Evolutionary conservation across 1,284 basidiomycete genomes (phyloP), one percentile per base, ranked within the genome.

Genomic region (Agaricales sp.): DNA sequence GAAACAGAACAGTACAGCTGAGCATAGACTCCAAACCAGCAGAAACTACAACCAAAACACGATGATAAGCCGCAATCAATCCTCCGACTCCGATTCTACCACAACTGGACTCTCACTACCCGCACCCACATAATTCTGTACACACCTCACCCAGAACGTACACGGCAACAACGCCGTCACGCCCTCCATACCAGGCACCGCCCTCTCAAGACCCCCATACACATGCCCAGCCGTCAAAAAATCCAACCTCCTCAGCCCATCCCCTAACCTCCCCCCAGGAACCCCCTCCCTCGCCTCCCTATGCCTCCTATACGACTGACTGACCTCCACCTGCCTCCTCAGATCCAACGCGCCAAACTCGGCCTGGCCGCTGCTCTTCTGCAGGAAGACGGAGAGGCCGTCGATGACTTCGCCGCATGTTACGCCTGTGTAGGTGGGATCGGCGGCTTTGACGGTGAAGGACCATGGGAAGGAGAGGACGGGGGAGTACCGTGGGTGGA

Each of bases 341-440:
- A 49, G 41, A 0, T 69, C 46, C 2, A 77, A 61, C 12, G 55
- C 54, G 3, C 76, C 67, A 56, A 69, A 83, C 51, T 86, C 81
- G 21, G 61, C 59, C 54, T 70, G 70, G 3, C 64, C 62, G 1
- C 79, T 67, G 41, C 75, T 67, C n/a, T 61, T 67, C 50, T 74
- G 67, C 64, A 87, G 59, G 57, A 70, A 70, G 0, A 59, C 53
- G 46, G 71, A 69, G 39, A 87, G 65, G 1, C 67, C 62, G 46
- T 87, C 82, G 50, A 87, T 68, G 24, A 87, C 68, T 53, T 87
- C 84, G 2, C 80, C 81, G 54, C 86, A 88, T 0, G 82, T 85
- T 13, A 88, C 76, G 13, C 85, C 86, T 18, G 70, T 23, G 4
- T 65, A 61, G n/a, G 60, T 59, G 38, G 77, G 65, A 1, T 82